Percentiles rank a stretch among this genome's conserved stretches.
Conservation (phyloP, 129 eudicot genomes). For the Artemisia tridentata region DNA sequence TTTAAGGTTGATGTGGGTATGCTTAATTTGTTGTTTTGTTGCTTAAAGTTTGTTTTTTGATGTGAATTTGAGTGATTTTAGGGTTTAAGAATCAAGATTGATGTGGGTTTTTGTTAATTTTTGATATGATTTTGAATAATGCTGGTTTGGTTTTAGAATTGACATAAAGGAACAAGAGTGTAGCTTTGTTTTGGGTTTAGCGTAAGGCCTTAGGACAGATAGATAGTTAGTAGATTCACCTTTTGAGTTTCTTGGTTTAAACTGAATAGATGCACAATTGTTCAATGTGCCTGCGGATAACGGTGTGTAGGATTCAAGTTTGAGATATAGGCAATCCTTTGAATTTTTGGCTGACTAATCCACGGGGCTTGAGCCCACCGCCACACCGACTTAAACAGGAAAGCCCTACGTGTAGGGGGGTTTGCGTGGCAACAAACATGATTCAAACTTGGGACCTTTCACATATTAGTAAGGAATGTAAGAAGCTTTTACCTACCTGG, state of each 20-base stretch:
- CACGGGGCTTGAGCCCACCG: too few species aligned
- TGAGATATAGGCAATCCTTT: not conserved
- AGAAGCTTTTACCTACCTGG: too few species aligned
- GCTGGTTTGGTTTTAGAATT: slow-evolving; percentile 14
- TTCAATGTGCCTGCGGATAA: not conserved
- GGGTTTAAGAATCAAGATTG: not conserved
- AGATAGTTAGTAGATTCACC: slow-evolving; percentile 2
- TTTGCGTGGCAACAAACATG: not conserved
- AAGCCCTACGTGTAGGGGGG: too few species aligned
- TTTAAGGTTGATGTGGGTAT: not conserved
- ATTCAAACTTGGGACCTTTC: not conserved
- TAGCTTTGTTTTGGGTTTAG: slow-evolving; percentile 2
- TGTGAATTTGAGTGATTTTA: not conserved
- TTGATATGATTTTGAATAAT: slow-evolving; percentile 12
- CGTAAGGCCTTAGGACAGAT: too few species aligned
- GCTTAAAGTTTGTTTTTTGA: not conserved
- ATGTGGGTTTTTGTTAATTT: slow-evolving; percentile 10
- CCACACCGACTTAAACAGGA: too few species aligned
- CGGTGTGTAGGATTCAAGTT: not conserved
- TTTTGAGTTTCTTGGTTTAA: not conserved
- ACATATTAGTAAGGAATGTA: not conserved
- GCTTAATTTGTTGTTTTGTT: slow-evolving; percentile 9
- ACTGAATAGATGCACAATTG: not conserved
- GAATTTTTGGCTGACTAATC: too few species aligned
- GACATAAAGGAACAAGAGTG: slow-evolving; percentile 1